Conservation (phyloP, 805 yeast genomes). For the Candida koratica region DNA sequence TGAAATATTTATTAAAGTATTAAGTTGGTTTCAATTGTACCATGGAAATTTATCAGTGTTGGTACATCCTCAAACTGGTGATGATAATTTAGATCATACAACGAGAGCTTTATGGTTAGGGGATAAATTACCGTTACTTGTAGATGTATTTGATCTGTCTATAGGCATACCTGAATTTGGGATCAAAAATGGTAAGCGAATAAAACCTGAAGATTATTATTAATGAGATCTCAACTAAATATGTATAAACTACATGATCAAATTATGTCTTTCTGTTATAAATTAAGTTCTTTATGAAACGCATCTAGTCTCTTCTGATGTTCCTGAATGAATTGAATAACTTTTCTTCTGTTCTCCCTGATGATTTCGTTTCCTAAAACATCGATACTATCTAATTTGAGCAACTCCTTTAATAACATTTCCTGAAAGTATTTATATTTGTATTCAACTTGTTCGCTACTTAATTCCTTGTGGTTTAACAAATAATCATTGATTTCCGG, state of each 20-base stretch:
- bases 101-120: conserved; percentile 30
- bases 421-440: conserved; percentile 61
- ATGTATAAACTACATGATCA: too few relatives aligned
- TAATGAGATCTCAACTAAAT: background rate
- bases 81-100: conserved; percentile 26
- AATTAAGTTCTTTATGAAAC: conserved; percentile 30
- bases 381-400: conserved; percentile 65
- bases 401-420: conserved; percentile 58
- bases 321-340: conserved; percentile 57
- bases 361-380: conserved; percentile 47
- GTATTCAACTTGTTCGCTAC: conserved; percentile 37
- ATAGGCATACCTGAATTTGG: conserved; percentile 27
- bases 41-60: conserved; percentile 30
- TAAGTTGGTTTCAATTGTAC: conserved; percentile 29
- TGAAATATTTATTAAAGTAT: conserved; percentile 24
- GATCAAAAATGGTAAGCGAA: conserved; percentile 18
- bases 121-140: conserved; percentile 18
- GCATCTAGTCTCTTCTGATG: conserved; percentile 55
- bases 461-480: conserved; percentile 23
- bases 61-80: conserved; percentile 33
- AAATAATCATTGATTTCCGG: conserved; percentile 35
- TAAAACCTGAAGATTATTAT: conserved; percentile 16
- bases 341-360: conserved; percentile 54
- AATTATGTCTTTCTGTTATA: conserved; percentile 13
- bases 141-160: conserved; percentile 8